Evolutionary conservation across 2,329 filamentous ascomycete genomes (phyloP).

Genomic region (Diaporthe vexans): DNA sequence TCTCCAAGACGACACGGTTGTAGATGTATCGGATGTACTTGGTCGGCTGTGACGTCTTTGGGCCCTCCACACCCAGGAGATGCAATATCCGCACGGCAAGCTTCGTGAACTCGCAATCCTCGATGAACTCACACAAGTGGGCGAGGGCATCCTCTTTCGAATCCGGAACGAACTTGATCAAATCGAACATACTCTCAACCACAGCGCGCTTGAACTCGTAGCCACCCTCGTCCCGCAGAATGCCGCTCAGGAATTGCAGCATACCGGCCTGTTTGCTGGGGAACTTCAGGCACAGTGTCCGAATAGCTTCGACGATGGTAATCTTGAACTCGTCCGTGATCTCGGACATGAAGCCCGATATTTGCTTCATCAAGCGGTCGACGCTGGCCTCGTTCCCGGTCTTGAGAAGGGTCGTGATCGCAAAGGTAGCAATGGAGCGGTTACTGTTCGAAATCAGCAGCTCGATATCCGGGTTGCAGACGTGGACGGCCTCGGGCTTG

Average conservation of each 20-base stretch:
- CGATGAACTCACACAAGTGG: conserved; percentile 98
- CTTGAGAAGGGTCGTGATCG: conserved; percentile 97
- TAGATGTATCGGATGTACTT: conserved; percentile 99
- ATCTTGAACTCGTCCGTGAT: conserved; percentile 99
- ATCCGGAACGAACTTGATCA: conserved; percentile 98
- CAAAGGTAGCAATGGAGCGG: conserved; percentile 97
- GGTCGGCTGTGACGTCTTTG: conserved; percentile 93
- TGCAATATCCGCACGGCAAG: conserved; percentile 95
- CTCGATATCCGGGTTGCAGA: conserved; percentile 98
- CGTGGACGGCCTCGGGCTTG: conserved; percentile 91
- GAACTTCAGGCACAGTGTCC: conserved; percentile 97
- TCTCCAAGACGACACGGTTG: conserved; percentile 97
- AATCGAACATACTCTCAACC: conserved; percentile 98
- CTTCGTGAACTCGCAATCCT: conserved; percentile 99
- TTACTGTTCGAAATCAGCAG: conserved; percentile 97
- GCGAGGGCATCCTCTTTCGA: conserved; percentile 85
- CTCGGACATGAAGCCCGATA: conserved; percentile 97
- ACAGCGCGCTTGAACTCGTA: conserved; percentile 99
- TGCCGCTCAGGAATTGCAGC: conserved; percentile 97
- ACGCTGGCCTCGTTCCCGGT: conserved; percentile 98
- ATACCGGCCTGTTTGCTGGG: conserved; percentile 98
- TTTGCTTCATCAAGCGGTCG: conserved; percentile 98
- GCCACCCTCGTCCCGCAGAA: conserved; percentile 94
- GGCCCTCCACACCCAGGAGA: conserved; percentile 92
- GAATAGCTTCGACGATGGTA: conserved; percentile 98